phyloP scores from a whole-genome alignment of 495 filamentous ascomycete genomes.

The Friedmanniomyces endolithicus region DNA sequence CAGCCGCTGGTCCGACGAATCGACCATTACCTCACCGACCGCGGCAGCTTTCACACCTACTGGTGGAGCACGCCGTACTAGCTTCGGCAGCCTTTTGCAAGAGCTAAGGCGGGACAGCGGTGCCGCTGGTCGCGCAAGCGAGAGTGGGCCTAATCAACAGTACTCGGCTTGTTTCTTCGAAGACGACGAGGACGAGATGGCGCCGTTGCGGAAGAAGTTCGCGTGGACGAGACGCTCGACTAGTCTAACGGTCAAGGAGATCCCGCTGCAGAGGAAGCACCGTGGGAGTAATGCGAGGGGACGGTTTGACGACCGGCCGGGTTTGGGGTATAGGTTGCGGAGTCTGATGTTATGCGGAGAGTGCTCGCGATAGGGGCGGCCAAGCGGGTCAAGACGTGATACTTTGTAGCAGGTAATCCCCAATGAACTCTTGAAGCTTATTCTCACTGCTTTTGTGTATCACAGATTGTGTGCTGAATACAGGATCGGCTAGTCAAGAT shows the following conservation, averaged over 20 bases:
- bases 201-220: conserved; percentile 12
- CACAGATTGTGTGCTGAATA: not conserved
- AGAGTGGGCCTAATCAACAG: not conserved
- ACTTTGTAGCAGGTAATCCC: not conserved
- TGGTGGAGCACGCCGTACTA: conserved; percentile 3
- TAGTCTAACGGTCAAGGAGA: conserved; percentile 5
- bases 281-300: not conserved
- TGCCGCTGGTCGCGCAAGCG: not conserved
- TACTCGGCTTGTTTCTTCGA: conserved; percentile 20
- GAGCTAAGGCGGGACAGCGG: not conserved
- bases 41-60: not conserved
- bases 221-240: conserved; percentile 1
- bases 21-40: conserved; percentile 10
- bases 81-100: conserved; percentile 7
- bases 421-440: too few relatives aligned
- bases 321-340: not conserved
- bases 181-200: conserved; percentile 14
- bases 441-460: too few relatives aligned
- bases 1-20: conserved; percentile 15
- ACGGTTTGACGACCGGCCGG: not conserved
- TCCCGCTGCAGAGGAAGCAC: not conserved
- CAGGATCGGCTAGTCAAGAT: too few relatives aligned
- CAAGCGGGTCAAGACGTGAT: not conserved
- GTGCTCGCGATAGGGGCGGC: not conserved
- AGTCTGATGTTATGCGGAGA: conserved; percentile 1